Conservation (phyloP, 1,284 basidiomycete genomes). For the Garcileccinum viscosum region DNA sequence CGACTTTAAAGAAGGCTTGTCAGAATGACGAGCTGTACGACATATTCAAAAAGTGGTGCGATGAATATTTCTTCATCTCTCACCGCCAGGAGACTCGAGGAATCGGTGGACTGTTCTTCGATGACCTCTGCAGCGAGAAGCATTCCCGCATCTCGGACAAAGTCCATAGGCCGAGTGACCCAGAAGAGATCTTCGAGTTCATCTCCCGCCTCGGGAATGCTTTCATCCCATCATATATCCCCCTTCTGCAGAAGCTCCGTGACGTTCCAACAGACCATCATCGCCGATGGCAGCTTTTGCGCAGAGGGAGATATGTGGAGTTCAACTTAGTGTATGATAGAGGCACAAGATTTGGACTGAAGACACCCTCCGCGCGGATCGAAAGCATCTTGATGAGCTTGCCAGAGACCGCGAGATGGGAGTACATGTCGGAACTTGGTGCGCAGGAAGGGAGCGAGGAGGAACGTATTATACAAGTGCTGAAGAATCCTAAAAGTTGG, state of each 20-base stretch:
- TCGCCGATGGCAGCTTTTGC: slow-evolving; percentile 88
- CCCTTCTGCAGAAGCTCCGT: slow-evolving; percentile 73
- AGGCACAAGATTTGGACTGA: slow-evolving; percentile 87
- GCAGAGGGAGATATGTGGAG: slow-evolving; percentile 91
- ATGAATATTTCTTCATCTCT: slow-evolving; percentile 95
- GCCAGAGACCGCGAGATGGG: slow-evolving; percentile 91
- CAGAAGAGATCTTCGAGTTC: slow-evolving; percentile 79
- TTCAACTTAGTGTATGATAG: slow-evolving; percentile 93
- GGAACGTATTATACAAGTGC: slow-evolving; percentile 39
- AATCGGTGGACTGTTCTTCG: slow-evolving; percentile 96
- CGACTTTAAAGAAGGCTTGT: slow-evolving; percentile 78
- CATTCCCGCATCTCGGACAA: slow-evolving; percentile 62
- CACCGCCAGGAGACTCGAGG: slow-evolving; percentile 92
- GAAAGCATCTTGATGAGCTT: slow-evolving; percentile 95
- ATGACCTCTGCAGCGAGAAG: slow-evolving; percentile 75
- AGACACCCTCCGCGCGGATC: slow-evolving; percentile 88
- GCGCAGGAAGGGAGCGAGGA: slow-evolving; percentile 73
- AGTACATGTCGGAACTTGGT: slow-evolving; percentile 88
- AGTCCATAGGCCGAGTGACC: slow-evolving; percentile 57
- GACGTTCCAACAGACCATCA: slow-evolving; percentile 68
- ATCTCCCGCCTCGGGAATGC: slow-evolving; percentile 74
- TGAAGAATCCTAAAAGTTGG: slow-evolving; percentile 76
- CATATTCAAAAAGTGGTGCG: slow-evolving; percentile 94
- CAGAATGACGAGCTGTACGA: slow-evolving; percentile 79
- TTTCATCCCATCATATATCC: slow-evolving; percentile 89